These are phyloP conservation scores for Alternaria sp. DNA, from an alignment of 2,329 filamentous ascomycete genomes.

Conservation along the genomic window DNA sequence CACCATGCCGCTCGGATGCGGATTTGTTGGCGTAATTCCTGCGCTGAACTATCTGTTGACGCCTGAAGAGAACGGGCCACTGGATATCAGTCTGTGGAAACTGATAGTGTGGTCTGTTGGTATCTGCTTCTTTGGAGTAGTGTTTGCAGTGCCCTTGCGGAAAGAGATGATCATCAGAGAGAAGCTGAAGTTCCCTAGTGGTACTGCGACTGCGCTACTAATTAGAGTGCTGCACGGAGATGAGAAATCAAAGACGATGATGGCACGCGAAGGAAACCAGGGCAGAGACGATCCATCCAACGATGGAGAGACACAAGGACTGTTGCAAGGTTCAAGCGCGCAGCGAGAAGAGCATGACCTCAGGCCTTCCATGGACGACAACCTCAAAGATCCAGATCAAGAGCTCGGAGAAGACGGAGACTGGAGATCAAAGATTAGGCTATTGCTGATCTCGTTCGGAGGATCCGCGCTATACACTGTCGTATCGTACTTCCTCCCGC, in stretches of 20 bases:
- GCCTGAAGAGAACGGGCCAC: conserved; percentile 77
- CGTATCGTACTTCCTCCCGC: conserved; percentile 86
- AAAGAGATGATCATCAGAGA: conserved; percentile 93
- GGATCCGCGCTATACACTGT: conserved; percentile 72
- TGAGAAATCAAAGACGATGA: conserved; percentile 26
- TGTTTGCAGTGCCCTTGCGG: conserved; percentile 91
- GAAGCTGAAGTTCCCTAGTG: conserved; percentile 91
- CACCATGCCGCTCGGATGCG: conserved; percentile 94
- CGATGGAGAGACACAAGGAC: conserved; percentile 40
- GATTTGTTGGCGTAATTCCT: conserved; percentile 93
- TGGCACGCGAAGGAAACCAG: conserved; percentile 2
- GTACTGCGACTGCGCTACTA: conserved; percentile 92
- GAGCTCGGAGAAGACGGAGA: conserved; percentile 51
- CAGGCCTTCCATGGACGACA: conserved; percentile 23
- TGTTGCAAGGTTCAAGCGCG: conserved; percentile 37
- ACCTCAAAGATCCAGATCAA: conserved; percentile 23
- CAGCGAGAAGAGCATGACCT: conserved; percentile 30
- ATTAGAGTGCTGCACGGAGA: conserved; percentile 85
- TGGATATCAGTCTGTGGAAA: conserved; percentile 75
- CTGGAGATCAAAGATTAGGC: conserved; percentile 68
- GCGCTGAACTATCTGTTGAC: conserved; percentile 86
- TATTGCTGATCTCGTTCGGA: conserved; percentile 66
- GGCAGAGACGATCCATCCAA: conserved; percentile 3
- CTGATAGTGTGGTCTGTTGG: conserved; percentile 90
- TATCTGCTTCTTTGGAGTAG: conserved; percentile 93